A percentile compares a stretch with the other conserved stretches of the same genome.
Evolutionary conservation across 2,329 filamentous ascomycete species (phyloP).

Genomic region (Botrytis paeoniae): DNA sequence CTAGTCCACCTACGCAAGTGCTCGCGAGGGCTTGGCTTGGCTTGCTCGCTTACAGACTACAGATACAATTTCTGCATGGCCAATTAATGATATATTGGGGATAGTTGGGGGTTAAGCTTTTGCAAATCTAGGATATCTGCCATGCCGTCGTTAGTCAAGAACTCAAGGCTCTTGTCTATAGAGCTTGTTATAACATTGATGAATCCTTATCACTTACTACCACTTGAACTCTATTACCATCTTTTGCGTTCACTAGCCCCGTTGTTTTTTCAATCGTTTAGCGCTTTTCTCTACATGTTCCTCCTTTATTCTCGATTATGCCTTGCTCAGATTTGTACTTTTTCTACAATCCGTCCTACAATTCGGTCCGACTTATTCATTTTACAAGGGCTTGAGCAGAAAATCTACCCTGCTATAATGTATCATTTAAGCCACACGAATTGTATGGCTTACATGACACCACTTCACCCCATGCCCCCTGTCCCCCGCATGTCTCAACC

Average conservation of each 20-base stretch:
- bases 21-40: neutral
- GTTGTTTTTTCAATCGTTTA: too few relatives aligned
- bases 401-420: slow-evolving; percentile 7
- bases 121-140: neutral
- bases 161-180: neutral
- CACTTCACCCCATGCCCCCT: slow-evolving; percentile 17
- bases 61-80: neutral
- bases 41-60: neutral
- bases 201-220: neutral
- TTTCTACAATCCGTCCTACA: slow-evolving; percentile 6
- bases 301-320: neutral
- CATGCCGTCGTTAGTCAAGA: neutral
- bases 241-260: neutral
- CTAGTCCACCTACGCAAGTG: slow-evolving; percentile 6
- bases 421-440: neutral
- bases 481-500: slow-evolving; percentile 18
- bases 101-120: neutral
- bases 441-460: slow-evolving; percentile 5
- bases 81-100: neutral
- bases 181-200: neutral
- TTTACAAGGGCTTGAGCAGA: slow-evolving; percentile 10
- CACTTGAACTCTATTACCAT: neutral
- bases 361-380: slow-evolving; percentile 19
- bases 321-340: neutral
- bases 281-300: neutral